Evolutionary conservation across 192 early-diverging fungal species (phyloP).

Genomic region (Funneliformis mosseae): DNA sequence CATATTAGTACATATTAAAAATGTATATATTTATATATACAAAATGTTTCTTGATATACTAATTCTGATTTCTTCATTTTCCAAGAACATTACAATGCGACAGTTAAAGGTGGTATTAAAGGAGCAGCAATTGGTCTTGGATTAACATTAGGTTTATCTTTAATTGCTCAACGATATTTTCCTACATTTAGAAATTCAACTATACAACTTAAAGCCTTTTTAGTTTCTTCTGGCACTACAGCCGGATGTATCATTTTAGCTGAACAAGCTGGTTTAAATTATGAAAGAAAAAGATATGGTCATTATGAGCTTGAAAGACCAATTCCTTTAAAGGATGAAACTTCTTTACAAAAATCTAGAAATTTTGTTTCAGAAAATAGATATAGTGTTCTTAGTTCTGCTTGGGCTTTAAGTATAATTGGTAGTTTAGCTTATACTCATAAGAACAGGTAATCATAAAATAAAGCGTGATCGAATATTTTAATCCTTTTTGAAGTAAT

Average conservation of each 20-base stretch:
- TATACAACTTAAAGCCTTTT: constrained; percentile 40
- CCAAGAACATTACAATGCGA: constrained; percentile 28
- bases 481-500: not conserved
- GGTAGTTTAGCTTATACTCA: constrained; percentile 45
- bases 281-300: constrained; percentile 41
- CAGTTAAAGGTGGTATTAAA: constrained; percentile 37
- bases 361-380: not conserved
- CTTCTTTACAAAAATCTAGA: not conserved
- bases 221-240: constrained; percentile 42
- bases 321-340: not conserved
- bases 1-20: too few relatives aligned
- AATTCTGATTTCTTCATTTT: not conserved
- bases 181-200: constrained; percentile 38
- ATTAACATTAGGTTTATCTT: constrained; percentile 40
- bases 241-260: constrained; percentile 40
- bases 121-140: constrained; percentile 46
- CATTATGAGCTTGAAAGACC: constrained; percentile 23
- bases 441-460: constrained; percentile 35
- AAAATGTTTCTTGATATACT: not conserved
- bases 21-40: too few relatives aligned
- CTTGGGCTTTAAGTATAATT: constrained; percentile 46
- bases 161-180: constrained; percentile 38
- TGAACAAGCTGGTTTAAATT: constrained; percentile 39
- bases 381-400: constrained; percentile 40
- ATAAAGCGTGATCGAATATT: too few relatives aligned